Conservation (phyloP, 2,329 filamentous ascomycete species). For the Colletotrichum nymphaeae region DNA sequence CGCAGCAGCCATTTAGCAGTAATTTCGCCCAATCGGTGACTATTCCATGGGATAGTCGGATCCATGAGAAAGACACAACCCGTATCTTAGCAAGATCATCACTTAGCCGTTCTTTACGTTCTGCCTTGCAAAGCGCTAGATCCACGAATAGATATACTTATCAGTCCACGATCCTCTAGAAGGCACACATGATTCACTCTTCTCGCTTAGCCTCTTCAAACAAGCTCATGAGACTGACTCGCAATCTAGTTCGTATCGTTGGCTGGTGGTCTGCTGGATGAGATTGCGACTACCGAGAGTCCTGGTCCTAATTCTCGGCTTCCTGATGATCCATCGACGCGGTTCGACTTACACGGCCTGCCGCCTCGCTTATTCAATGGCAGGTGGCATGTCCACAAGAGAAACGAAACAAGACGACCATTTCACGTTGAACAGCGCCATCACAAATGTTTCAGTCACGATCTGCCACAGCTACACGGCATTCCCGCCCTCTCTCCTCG, state of each 20-base stretch:
- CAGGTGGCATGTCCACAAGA: not conserved
- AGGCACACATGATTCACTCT: not conserved
- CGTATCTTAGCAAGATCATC: not conserved
- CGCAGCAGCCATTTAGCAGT: not conserved
- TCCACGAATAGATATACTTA: not conserved
- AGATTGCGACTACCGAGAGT: not conserved
- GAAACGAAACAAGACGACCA: constrained; percentile 1
- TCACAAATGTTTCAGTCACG: constrained; percentile 20
- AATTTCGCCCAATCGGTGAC: not conserved
- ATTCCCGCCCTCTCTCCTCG: constrained; percentile 4
- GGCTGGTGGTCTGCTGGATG: not conserved
- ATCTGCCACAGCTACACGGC: constrained; percentile 14
- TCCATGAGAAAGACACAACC: not conserved
- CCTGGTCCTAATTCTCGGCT: not conserved
- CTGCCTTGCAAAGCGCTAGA: not conserved
- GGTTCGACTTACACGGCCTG: not conserved
- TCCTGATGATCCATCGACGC: not conserved
- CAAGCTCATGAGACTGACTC: not conserved
- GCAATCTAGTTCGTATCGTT: not conserved
- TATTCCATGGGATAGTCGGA: not conserved
- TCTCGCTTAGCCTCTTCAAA: not conserved
- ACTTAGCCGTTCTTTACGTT: not conserved
- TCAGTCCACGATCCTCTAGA: not conserved
- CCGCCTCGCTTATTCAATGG: not conserved
- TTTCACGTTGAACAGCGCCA: constrained; percentile 12